A percentile compares a stretch with the other conserved stretches of the same genome.
These are phyloP conservation scores for peach (Prunus persica) DNA, from an alignment of 306 rosid genomes.

Conservation along the genomic window Prunus_persica_NCBIv2 NC_034009.1:38246501-38247000, in stretches of 20 bases:
- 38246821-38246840: not conserved
- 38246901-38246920: not conserved
- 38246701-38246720: conserved; percentile 29
- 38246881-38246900: too few relatives aligned
- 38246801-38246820: not conserved
- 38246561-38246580: rapidly evolving
- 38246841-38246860: not conserved
- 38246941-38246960: not conserved
- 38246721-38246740: conserved; percentile 26
- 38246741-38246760: conserved; percentile 10
- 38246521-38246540: rapidly evolving
- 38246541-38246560: rapidly evolving
- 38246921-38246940: not conserved
- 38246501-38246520: too few relatives aligned
- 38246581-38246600: too few relatives aligned
- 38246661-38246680: conserved; percentile 25
- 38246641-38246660: not conserved
- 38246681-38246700: conserved; percentile 32
- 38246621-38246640: not conserved
- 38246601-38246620: not conserved
- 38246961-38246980: conserved; percentile 13
- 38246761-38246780: conserved; percentile 13
- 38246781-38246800: not conserved
- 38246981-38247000: not conserved
- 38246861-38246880: not conserved